Evolutionary conservation across 306 rosid species (phyloP).

Genomic region (Medicago ruthenica): DNA sequence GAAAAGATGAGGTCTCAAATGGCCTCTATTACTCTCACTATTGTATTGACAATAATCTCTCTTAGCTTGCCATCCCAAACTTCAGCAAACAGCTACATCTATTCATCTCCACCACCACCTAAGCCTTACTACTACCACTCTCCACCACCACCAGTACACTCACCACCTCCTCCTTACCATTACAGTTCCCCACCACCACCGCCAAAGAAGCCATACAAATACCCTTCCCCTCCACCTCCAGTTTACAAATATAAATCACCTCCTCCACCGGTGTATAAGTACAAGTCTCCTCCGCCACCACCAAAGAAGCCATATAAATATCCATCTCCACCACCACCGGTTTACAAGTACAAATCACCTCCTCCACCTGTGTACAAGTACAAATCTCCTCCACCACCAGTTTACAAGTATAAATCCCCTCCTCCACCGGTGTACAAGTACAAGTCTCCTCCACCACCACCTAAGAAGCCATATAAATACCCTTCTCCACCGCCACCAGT

Average conservation of each 20-base stretch:
- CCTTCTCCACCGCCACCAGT: neutral
- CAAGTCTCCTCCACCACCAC: constrained; percentile 43
- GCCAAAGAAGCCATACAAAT: constrained; percentile 24
- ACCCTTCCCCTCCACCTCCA: neutral
- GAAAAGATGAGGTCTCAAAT: constrained; percentile 53
- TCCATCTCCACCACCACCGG: too few species aligned
- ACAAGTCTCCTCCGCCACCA: too few species aligned
- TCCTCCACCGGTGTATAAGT: too few species aligned
- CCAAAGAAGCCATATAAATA: too few species aligned
- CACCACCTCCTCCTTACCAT: constrained; percentile 33
- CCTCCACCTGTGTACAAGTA: too few species aligned
- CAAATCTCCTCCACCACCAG: too few species aligned
- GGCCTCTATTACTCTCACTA: constrained; percentile 50
- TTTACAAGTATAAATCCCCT: too few species aligned
- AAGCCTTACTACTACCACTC: neutral
- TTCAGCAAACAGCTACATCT: constrained; percentile 47
- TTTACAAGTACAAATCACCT: too few species aligned
- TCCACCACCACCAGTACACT: constrained; percentile 40
- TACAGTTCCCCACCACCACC: constrained; percentile 42
- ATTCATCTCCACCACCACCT: constrained; percentile 53
- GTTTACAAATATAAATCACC: too few species aligned
- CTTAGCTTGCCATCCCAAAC: constrained; percentile 36
- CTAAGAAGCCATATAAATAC: neutral
- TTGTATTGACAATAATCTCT: constrained; percentile 49
- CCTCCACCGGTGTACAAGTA: too few species aligned